Base-by-base conservation (phyloP, 2,329 filamentous ascomycete genomes). In the Ambrosiella xylebori region DNA sequence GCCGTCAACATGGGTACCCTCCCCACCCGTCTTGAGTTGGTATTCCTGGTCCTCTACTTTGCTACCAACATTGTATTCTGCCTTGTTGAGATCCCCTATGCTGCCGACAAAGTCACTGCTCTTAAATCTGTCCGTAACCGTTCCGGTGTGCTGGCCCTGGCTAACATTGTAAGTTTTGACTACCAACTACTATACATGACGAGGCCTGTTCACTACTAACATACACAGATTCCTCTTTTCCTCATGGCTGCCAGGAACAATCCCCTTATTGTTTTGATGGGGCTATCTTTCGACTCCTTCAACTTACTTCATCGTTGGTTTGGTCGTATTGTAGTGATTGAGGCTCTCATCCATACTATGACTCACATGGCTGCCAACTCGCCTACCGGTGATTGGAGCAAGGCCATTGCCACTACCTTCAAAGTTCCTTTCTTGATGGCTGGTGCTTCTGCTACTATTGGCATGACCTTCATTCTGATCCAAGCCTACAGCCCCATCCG, bases 201-300 rank as follows among this genome's bases (percentile, higher is more conserved):
- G 27, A 50, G 7, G 11, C 17, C 49, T 15, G 47, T 2, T 27
- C 1, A 19, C 1, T 27, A 12, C 56, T 60, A 39, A 57, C 50
- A 41, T 9, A n/a, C 13, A 5, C 53, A 62, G 61, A 47, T 61
- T 38, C 90, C 93, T 4, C 81, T 96, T 37, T 78, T 97, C 65
- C 79, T 97, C 63, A 80, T 97, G 59, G 89, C 90, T 11, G 83
- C 88, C 40, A 85, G 93, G 67, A 97, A 97, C 74, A 98, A 97
- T 71, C 88, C 88, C 7, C 75, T 96, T 54, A 96, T 97, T 66
- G 70, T 75, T 2, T 69, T 94, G 39, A 77, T 97, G 59, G 81
- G 85, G 64, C 85, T 97, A 68, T 91, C 87, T 69, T 98, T 96
- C 71, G 93, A 97, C 69, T 95, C 90, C 0, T 97, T 94, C 76